Evolutionary conservation across 192 early-diverging fungal genomes (phyloP).

Genomic region (Jimgerdemannia lactiflua): DNA sequence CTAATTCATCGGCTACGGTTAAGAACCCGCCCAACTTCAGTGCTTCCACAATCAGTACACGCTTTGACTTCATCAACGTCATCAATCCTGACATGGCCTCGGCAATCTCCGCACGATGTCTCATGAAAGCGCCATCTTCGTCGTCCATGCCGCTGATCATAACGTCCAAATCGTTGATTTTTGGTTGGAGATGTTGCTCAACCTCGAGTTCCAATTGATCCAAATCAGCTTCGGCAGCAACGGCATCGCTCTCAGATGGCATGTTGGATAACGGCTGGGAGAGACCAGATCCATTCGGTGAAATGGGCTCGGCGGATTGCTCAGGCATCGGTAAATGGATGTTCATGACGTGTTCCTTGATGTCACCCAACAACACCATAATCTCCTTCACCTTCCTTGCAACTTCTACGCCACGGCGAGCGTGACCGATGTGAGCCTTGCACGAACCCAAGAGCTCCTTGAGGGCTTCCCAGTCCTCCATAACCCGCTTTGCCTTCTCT

Average conservation of each 20-base stretch:
- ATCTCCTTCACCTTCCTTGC: conserved; percentile 17
- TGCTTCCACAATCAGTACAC: conserved; percentile 29
- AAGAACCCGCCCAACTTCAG: conserved; percentile 32
- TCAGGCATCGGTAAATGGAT: conserved; percentile 14
- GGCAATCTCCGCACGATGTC: conserved; percentile 34
- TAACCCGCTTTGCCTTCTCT: conserved; percentile 17
- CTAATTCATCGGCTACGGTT: conserved; percentile 34
- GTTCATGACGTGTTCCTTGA: conserved; percentile 19
- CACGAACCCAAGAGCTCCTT: conserved; percentile 16
- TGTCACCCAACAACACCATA: conserved; percentile 18
- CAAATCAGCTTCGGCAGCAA: conserved; percentile 22
- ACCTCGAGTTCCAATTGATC: conserved; percentile 24
- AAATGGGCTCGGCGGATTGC: not conserved
- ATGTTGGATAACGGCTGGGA: conserved; percentile 15
- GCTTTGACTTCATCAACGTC: conserved; percentile 33
- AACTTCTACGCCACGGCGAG: conserved; percentile 5
- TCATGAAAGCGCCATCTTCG: conserved; percentile 19
- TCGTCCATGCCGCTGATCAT: conserved; percentile 19
- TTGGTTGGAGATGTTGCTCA: conserved; percentile 21
- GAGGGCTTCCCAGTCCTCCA: conserved; percentile 30
- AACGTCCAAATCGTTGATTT: conserved; percentile 28
- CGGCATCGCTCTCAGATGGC: conserved; percentile 21
- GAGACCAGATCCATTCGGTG: not conserved
- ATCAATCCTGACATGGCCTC: conserved; percentile 27
- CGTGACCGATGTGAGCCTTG: conserved; percentile 12